Evolutionary conservation across 179 eudicot species (phyloP), one percentile per base, ranked within the genome.

Genomic region (Spinacia oleracea): DNA sequence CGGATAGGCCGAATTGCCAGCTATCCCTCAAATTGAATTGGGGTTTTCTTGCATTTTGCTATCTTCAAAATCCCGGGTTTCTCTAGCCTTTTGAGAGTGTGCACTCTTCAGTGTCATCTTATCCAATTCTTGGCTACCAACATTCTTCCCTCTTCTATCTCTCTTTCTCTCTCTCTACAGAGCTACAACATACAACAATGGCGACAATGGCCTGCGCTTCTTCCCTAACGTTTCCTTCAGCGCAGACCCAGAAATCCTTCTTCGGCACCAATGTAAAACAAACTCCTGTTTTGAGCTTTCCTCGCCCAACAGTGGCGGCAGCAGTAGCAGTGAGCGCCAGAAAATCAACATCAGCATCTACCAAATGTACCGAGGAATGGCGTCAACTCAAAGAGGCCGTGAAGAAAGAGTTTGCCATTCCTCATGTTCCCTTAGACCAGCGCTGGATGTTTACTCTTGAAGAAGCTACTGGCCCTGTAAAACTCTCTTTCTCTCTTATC

Each of bases 381-480:
- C 8, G 83, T 78, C 48, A 74, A 83, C n/a, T 70, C 81, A 69
- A 62, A 58, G 43, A 32, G n/a, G 21, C 53, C 40, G 25, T 12
- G 3, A 25, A 50, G 32, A 18, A 23, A 51, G 82, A 67, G 14
- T 23, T 53, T 20, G 58, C 58, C 15, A 66, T 79, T 70, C 20
- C 78, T 67, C 38, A 9, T 55, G 88, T 85, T 31, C 89, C 89
- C 6, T n/a, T 68, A n/a, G 85, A 87, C 5, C 85, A 88, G 66
- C 87, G 88, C 0, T 88, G 89, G 91, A 85, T 88, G 91, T 85
- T 88, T 14, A 82, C 83, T 20, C 77, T 81, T 23, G 73, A 80
- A 42, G 83, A 85, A 77, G 77, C 80, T 43, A 27, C 43, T 67
- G 91, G 91, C 84, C 85, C 81, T 27, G 91, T 88, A 88, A 38